Percentiles rank a stretch among this genome's conserved stretches.
Conservation (phyloP, 2,329 filamentous ascomycete species). For the Rhinocladiella similis region DNA sequence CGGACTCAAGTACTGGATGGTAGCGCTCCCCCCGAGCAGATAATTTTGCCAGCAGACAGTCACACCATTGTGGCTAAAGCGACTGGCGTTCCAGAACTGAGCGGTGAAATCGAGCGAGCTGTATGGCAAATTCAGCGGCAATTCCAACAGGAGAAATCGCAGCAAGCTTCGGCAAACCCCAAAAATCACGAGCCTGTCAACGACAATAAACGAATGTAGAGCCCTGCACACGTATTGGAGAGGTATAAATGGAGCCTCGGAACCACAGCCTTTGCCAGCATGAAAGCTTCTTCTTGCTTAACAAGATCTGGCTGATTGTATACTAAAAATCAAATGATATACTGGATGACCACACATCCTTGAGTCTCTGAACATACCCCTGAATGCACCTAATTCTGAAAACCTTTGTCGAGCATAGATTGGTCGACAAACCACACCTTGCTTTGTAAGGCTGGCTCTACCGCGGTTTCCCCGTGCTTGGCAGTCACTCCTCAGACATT, state of each 20-base stretch:
- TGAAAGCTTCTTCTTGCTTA: too few relatives aligned
- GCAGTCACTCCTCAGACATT: too few relatives aligned
- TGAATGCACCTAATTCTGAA: too few relatives aligned
- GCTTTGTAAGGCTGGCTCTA: too few relatives aligned
- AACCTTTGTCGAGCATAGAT: too few relatives aligned
- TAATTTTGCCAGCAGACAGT: constrained; percentile 48
- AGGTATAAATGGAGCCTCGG: not conserved
- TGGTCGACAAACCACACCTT: too few relatives aligned
- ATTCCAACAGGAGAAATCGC: constrained; percentile 25
- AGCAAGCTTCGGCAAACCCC: not conserved
- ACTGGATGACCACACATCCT: too few relatives aligned
- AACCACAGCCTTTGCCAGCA: too few relatives aligned
- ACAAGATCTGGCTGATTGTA: too few relatives aligned
- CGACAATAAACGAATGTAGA: not conserved
- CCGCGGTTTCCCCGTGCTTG: too few relatives aligned
- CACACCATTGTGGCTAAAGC: constrained; percentile 61
- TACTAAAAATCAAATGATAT: too few relatives aligned
- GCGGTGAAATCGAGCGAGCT: constrained; percentile 71
- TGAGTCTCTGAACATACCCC: too few relatives aligned
- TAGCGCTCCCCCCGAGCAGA: constrained; percentile 41
- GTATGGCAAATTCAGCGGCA: constrained; percentile 67
- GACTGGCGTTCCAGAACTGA: constrained; percentile 68
- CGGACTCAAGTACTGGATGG: constrained; percentile 39
- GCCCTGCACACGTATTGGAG: not conserved
- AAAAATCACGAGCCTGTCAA: not conserved